Base-by-base conservation (phyloP, 257 asterid genomes). In the Solanum appendiculatum region DNA sequence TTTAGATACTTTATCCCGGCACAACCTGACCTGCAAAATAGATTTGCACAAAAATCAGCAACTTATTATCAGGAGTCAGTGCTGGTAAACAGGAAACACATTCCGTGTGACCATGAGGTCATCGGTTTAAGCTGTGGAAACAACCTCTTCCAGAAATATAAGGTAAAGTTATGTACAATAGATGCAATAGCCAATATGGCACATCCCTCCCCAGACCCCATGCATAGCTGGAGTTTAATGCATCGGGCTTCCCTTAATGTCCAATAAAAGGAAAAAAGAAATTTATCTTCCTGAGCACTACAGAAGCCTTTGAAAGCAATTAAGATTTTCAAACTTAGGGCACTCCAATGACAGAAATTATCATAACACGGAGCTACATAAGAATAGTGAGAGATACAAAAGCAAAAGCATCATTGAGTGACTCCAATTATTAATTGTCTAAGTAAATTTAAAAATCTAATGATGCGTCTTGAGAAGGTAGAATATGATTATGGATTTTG, bases 1-100 rank as follows among this genome's bases (percentile, higher is more conserved):
- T 33, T 98, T 95, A 25, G 95, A 91, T 89, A 87, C 91, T 88
- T 91, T 95, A 88, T 93, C 99, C 88, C 92, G 92, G 75, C 98
- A 95, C 85, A 96, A 72, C 88, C 95, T 92, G 88, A 96, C 99
- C 99, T 96, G 95, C 88, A 58, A 88, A 64, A 70, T 5, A 48
- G 31, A 81, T 81, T 48, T 48, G 63, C 40, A 86, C 74, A 85
- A 87, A 85, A 87, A 77, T 88, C 81, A 88, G 83, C 23, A 83
- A 29, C 44, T 63, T 29, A 46, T 85, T 63, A 86, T 60, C 86
- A 37, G 75, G 42, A 46, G 42, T 36, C 6, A 15, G 27, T 29
- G 16, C 84, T 29, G 85, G 42, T 29, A 81, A 81, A 48, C 18
- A 81, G 68, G 44, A 81, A 18, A 29, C 85, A 20, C 12, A 81